Conservation (phyloP, 2,329 filamentous ascomycete species). For the Botrytis deweyae region DNA sequence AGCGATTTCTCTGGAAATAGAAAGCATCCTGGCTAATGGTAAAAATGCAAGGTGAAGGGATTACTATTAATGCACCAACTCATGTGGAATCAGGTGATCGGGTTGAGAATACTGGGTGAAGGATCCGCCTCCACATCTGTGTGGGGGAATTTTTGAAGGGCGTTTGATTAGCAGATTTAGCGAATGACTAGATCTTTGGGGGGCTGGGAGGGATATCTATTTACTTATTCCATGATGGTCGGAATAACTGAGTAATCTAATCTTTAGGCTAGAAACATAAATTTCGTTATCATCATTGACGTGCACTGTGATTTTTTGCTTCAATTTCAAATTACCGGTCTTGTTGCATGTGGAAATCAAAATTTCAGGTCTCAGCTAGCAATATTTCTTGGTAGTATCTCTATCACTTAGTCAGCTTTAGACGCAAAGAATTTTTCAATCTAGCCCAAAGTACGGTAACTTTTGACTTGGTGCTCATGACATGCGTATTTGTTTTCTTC, state of each 20-base stretch:
- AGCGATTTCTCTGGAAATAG: no score
- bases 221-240: background rate
- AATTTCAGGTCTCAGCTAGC: background rate
- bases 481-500: background rate
- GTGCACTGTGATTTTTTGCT: background rate
- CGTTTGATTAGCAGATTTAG: background rate
- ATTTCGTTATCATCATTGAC: background rate
- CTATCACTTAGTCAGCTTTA: background rate
- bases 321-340: background rate
- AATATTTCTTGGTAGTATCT: background rate
- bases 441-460: background rate
- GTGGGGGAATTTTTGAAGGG: fast-evolving
- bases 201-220: background rate
- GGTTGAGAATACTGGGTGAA: background rate
- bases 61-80: background rate
- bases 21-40: no score
- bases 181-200: background rate
- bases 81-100: no score
- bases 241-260: background rate
- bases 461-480: background rate
- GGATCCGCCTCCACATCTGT: background rate
- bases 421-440: background rate
- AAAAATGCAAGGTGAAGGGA: fast-evolving
- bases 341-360: background rate
- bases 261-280: background rate